These are phyloP conservation scores for Cryptosporidium ubiquitum DNA, from an alignment of 169 alveolate genomes.

Conservation along the genomic window DNA sequence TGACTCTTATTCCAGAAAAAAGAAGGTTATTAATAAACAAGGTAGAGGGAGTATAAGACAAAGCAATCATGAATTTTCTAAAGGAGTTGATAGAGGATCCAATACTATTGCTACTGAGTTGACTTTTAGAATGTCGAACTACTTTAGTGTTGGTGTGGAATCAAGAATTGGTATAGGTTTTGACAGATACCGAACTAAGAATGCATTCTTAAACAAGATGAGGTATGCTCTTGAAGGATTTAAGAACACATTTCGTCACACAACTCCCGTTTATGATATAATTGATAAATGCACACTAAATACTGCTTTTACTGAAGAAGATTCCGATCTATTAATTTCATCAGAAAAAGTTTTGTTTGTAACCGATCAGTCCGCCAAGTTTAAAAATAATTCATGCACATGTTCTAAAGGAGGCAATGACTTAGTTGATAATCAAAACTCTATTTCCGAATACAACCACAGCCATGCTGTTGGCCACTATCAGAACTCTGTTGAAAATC, in stretches of 20 bases:
- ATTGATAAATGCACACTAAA: slow-evolving; percentile 67
- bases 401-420: slow-evolving; percentile 23
- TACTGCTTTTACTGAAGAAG: not conserved
- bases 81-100: slow-evolving; percentile 31
- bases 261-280: slow-evolving; percentile 52
- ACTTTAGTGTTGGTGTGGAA: slow-evolving; percentile 93
- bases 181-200: slow-evolving; percentile 85
- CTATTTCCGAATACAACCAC: not conserved
- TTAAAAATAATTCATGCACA: slow-evolving; percentile 37
- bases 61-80: slow-evolving; percentile 40
- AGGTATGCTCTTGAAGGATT: slow-evolving; percentile 68
- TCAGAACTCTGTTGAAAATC: slow-evolving; percentile 16
- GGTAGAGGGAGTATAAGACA: slow-evolving; percentile 46
- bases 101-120: slow-evolving; percentile 54
- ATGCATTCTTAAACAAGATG: slow-evolving; percentile 75
- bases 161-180: slow-evolving; percentile 93
- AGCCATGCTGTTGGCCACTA: not conserved
- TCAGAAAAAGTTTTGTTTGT: slow-evolving; percentile 55
- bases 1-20: slow-evolving; percentile 53
- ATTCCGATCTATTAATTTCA: slow-evolving; percentile 7
- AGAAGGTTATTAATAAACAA: slow-evolving; percentile 73
- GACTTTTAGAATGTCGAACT: slow-evolving; percentile 87
- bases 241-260: slow-evolving; percentile 58
- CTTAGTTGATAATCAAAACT: slow-evolving; percentile 8
- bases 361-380: not conserved